Conservation (phyloP, 495 filamentous ascomycete species). For the Lasiosphaeria ovina region DNA sequence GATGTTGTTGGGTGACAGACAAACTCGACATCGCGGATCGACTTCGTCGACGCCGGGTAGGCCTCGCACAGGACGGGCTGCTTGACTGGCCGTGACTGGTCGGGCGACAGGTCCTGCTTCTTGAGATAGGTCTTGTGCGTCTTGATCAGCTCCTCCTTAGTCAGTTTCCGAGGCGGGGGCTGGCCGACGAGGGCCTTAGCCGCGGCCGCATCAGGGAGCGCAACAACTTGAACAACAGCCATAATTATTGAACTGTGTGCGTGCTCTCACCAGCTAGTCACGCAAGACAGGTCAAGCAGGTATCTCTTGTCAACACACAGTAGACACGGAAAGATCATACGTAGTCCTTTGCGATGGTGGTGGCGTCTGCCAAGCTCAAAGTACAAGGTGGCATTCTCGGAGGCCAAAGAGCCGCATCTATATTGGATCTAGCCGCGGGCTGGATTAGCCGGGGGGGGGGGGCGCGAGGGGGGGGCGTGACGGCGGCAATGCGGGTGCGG, state of each 20-base stretch:
- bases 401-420: slow-evolving; percentile 31
- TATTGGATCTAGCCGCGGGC: slow-evolving; percentile 26
- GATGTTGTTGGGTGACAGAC: slow-evolving; percentile 13
- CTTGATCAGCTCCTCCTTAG: slow-evolving; percentile 31
- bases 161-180: slow-evolving; percentile 19
- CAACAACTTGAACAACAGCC: slow-evolving; percentile 9
- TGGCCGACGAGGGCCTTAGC: slow-evolving; percentile 10
- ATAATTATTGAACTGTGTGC: slow-evolving; percentile 1
- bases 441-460: slow-evolving; percentile 2
- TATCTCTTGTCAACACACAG: neutral
- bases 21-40: slow-evolving; percentile 34
- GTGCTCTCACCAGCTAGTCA: neutral
- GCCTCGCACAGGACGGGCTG: slow-evolving; percentile 31
- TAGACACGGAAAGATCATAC: neutral
- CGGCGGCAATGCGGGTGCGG: too few species aligned
- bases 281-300: neutral
- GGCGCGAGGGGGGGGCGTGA: too few species aligned
- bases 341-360: neutral
- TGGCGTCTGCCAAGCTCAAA: slow-evolving; percentile 1
- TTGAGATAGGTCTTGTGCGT: slow-evolving; percentile 33
- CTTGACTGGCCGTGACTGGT: slow-evolving; percentile 33
- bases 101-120: slow-evolving; percentile 27
- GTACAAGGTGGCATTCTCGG: slow-evolving; percentile 37
- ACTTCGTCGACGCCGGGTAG: slow-evolving; percentile 34
- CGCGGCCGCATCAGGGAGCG: neutral